Base-by-base conservation (phyloP, 2,329 filamentous ascomycete genomes). In the Calonectria naviculata region DNA sequence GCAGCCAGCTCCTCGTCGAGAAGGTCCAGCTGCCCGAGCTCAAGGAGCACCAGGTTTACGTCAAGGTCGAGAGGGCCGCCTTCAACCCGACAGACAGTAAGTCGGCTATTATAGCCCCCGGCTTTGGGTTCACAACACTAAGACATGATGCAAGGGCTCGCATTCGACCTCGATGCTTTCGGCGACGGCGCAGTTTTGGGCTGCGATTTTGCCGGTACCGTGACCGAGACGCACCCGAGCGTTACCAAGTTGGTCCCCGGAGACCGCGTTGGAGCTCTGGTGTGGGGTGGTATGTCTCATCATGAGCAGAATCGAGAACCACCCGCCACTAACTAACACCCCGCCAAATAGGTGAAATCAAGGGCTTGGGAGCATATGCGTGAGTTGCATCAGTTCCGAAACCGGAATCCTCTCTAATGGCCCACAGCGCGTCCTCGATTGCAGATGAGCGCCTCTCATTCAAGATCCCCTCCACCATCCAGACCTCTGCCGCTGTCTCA, bases 371-470 rank as follows among this genome's bases (percentile, higher is more conserved):
- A 0, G 84, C 79, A 5, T 85, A 76, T 21, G 73, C 74, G 74
- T 76, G 5, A 71, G 74, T 65, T 7, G 9, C 28, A 46, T n/a
- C 0, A 4, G 3, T 5, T 21, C n/a, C 4, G 38, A 0, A 12
- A 21, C 5, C 3, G 19, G 7, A 17, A 3, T 1, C 7, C 8
- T 42, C 31, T 1, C 54, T 62, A 28, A 62, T 6, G 21, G 0
- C 10, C 5, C 2, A 81, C 66, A 80, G 80, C 29, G 69, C 82
- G 60, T 84, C 85, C 65, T 77, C 78, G 0, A 47, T 86, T 4
- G 84, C 84, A 1, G 83, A 86, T 17, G 80, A 85, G 41, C 71
- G 74, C 4, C 81, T 85, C 28, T 82, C 78, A 21, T 86, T 84
- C 73, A 81, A 81, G 4, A 61, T 86, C 0, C 83, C 85, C 0